A percentile compares a stretch with the other conserved stretches of the same genome.
phyloP scores from a whole-genome alignment of 139 green algal species.

The Chlamydomonas schloesseri region DNA sequence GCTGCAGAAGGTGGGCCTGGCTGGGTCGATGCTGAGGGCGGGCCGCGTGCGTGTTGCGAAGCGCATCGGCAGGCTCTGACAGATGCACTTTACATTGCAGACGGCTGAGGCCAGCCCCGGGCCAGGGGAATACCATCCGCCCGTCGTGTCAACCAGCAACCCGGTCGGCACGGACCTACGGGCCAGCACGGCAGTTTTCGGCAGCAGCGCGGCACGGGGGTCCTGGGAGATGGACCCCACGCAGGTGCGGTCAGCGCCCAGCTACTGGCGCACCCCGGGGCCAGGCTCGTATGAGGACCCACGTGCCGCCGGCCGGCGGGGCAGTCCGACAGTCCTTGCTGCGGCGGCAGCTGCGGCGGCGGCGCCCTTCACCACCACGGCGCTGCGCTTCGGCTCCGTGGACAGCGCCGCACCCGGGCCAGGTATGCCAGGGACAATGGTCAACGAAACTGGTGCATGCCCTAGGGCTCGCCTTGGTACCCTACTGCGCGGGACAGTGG shows the following conservation, averaged over 20 bases:
- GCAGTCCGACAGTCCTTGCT: not conserved
- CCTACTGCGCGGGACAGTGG: too few relatives aligned
- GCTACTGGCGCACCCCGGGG: constrained; percentile 15
- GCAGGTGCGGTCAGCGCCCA: not conserved
- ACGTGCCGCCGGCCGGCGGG: not conserved
- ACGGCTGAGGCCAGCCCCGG: not conserved
- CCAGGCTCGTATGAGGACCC: constrained; percentile 37
- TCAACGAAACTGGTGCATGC: too few relatives aligned
- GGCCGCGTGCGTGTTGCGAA: not conserved
- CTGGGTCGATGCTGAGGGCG: not conserved
- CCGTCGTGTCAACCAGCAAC: not conserved
- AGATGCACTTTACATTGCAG: not conserved
- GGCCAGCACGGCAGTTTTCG: not conserved
- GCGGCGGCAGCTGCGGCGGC: not conserved
- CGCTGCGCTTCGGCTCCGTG: not conserved
- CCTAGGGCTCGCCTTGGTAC: too few relatives aligned
- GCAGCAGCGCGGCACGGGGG: not conserved
- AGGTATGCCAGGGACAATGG: too few relatives aligned
- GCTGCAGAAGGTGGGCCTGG: constrained; percentile 19
- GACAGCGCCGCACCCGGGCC: constrained; percentile 27
- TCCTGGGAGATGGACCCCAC: constrained; percentile 37
- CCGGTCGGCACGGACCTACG: not conserved
- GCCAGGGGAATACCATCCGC: not conserved
- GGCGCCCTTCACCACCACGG: constrained; percentile 7
- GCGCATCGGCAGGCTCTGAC: not conserved